These are phyloP conservation scores for Macaranga tanarius DNA, from an alignment of 441 rosid species.

Conservation along the genomic window DNA sequence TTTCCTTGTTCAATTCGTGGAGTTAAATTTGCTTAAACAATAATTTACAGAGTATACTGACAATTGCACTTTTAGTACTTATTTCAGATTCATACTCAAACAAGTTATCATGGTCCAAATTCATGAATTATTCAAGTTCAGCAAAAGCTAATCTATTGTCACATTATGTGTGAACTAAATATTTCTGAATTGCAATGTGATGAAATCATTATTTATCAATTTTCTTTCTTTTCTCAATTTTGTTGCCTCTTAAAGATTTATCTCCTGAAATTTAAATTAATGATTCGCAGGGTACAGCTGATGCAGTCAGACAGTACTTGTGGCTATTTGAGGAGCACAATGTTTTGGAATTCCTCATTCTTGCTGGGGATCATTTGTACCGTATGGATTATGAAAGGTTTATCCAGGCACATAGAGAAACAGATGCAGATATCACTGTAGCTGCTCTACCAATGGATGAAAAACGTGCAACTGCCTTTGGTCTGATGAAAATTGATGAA, in stretches of 20 bases:
- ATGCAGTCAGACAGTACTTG: constrained; percentile 91
- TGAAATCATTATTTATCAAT: too few species aligned
- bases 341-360: constrained; percentile 82
- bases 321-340: constrained; percentile 97
- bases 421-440: constrained; percentile 94
- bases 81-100: too few species aligned
- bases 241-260: not conserved
- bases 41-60: not conserved
- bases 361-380: constrained; percentile 94
- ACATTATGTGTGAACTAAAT: too few species aligned
- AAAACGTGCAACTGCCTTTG: constrained; percentile 85
- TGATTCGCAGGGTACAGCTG: constrained; percentile 76
- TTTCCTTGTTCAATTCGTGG: not conserved
- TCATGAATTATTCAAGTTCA: too few species aligned
- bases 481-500: constrained; percentile 93
- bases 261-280: constrained; percentile 2
- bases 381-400: constrained; percentile 94
- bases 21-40: not conserved
- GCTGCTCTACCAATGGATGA: constrained; percentile 98
- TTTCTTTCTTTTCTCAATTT: not conserved
- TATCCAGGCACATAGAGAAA: constrained; percentile 91
- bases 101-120: too few species aligned
- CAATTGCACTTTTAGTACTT: not conserved
- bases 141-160: too few species aligned
- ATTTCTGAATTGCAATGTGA: too few species aligned